phyloP scores from a whole-genome alignment of 2,329 filamentous ascomycete species.

The Calycina marina region DNA sequence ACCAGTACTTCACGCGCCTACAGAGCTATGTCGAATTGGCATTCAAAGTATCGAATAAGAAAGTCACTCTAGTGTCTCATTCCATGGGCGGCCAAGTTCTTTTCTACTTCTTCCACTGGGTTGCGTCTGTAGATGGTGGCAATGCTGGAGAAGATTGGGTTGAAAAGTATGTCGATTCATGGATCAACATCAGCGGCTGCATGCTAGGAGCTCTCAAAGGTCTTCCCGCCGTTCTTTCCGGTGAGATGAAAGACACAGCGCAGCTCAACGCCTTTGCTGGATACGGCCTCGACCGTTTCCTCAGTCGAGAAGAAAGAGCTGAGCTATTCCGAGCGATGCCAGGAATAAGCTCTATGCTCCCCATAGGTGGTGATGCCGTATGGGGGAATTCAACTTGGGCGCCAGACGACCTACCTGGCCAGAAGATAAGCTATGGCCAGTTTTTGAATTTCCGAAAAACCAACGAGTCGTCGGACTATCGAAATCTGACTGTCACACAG shows the following conservation, averaged over 20 bases:
- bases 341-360: constrained; percentile 90
- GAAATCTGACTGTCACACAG: constrained; percentile 70
- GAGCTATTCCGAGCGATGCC: constrained; percentile 97
- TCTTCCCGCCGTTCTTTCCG: constrained; percentile 76
- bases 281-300: constrained; percentile 90
- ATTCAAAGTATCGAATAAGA: constrained; percentile 55
- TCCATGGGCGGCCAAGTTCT: constrained; percentile 96
- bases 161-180: constrained; percentile 75
- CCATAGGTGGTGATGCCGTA: constrained; percentile 83
- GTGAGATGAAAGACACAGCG: constrained; percentile 96
- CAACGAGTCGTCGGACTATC: constrained; percentile 47
- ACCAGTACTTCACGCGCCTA: constrained; percentile 85
- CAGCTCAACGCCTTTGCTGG: constrained; percentile 94
- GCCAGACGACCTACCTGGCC: constrained; percentile 68
- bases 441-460: constrained; percentile 70
- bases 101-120: constrained; percentile 68
- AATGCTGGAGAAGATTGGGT: constrained; percentile 80
- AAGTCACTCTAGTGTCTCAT: constrained; percentile 78
- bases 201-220: constrained; percentile 94
- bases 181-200: constrained; percentile 97
- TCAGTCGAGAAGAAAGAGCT: constrained; percentile 77
- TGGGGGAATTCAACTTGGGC: constrained; percentile 85
- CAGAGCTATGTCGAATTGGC: constrained; percentile 85
- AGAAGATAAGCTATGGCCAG: constrained; percentile 61
- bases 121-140: constrained; percentile 64